Evolutionary conservation across 2,329 filamentous ascomycete species (phyloP).

Genomic region (Exophiala dermatitidis): DNA sequence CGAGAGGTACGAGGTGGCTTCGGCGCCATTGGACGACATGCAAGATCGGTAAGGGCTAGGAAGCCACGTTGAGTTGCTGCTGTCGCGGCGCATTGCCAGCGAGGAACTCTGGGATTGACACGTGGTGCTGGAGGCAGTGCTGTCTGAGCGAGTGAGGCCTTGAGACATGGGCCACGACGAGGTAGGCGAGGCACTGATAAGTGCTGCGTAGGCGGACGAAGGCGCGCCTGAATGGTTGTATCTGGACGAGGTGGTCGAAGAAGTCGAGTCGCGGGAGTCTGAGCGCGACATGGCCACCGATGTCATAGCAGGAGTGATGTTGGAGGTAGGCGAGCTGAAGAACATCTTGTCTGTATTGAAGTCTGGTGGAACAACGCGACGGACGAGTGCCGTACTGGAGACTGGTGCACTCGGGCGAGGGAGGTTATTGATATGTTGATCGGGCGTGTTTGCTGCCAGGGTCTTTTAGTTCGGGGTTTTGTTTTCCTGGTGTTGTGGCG

Average conservation of each 20-base stretch:
- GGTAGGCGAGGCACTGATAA: constrained; percentile 22
- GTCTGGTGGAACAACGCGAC: constrained; percentile 7
- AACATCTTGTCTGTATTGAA: constrained; percentile 18
- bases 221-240: constrained; percentile 12
- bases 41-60: constrained; percentile 27
- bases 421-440: constrained; percentile 6
- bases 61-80: constrained; percentile 25
- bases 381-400: constrained; percentile 1
- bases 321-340: constrained; percentile 25
- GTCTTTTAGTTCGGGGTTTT: constrained; percentile 1
- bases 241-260: constrained; percentile 12
- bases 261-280: constrained; percentile 26
- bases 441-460: constrained; percentile 13
- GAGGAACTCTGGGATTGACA: constrained; percentile 12
- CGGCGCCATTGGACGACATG: constrained; percentile 22
- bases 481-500: constrained; percentile 8
- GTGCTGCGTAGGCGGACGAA: constrained; percentile 19
- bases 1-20: constrained; percentile 26
- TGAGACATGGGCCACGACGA: constrained; percentile 19
- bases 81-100: constrained; percentile 23
- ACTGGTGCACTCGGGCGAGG: constrained; percentile 4
- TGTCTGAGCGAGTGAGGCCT: constrained; percentile 12
- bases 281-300: constrained; percentile 28
- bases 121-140: constrained; percentile 13
- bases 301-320: constrained; percentile 25